Evolutionary conservation across 208 protist genomes (phyloP), one percentile per base, ranked within the genome.

Genomic region (Porcisia hertigi): DNA sequence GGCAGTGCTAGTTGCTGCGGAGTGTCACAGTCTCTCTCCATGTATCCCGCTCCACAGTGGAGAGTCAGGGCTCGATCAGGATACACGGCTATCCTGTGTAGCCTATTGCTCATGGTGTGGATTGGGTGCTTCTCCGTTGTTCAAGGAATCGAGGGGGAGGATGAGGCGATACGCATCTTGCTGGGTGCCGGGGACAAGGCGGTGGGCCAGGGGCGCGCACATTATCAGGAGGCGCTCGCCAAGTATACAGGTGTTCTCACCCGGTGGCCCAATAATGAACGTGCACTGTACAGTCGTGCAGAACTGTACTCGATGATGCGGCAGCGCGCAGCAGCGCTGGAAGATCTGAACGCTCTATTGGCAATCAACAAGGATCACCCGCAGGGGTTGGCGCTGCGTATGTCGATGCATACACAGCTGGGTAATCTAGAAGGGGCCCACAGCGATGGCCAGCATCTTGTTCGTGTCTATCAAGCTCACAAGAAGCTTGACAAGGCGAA

Each of bases 181-280:
- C 75, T 97, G 2, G 82, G 81, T 0, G 89, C 86, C 1, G 94
- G 90, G 16, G 94, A 97, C 77, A 81, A 86, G 63, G 85, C 86
- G 5, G 69, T 97, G 12, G 84, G 90, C 34, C 71, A 88, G 47
- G 93, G 93, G 0, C 86, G 89, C 41, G 55, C 59, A 23, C 79
- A 90, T 25, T 97, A 96, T 77, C 90, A 88, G 49, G 92, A 96
- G 53, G 94, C 94, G 25, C 75, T 97, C n/a, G 84, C 86, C 34
- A 95, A 95, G 77, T 97, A 96, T 73, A 96, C 92, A 0, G 88
- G 86, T 71, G 92, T 88, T 0, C 79, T 95, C 14, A 59, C 90
- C 1, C 86, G 88, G 16, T 85, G 85, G 63, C 88, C 90, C 4
- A 49, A 58, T 1, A 96, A 84, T 69, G 77, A 86, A 69, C 91